Evolutionary conservation across 2,329 filamentous ascomycete species (phyloP), one percentile per base, ranked within the genome.

Genomic region (Aspergillus ruber): DNA sequence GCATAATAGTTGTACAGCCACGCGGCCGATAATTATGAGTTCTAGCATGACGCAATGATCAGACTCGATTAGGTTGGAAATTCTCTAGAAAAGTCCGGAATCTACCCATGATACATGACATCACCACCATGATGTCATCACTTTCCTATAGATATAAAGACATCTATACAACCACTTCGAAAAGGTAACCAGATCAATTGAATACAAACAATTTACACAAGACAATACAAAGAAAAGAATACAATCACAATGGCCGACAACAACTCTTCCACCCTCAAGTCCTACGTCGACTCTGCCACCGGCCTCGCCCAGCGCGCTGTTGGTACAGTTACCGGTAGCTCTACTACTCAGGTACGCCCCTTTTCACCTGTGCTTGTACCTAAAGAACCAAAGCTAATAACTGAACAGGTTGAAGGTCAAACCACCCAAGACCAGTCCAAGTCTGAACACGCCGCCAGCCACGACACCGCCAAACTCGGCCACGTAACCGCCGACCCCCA

Each of bases 241-340:
- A 43, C 42, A 38, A 43, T 33, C 50, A 57, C 21, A 27, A 65
- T 65, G 63, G 59, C 63, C 52, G 57, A 57, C 52, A 48, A 52
- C 43, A 60, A 59, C 72, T 66, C 85, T 57, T 94, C 88, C 53
- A 93, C 90, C 54, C 78, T 90, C 63, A 81, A 91, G 77, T 86
- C 87, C 48, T 84, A 84, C 72, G 64, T 88, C 58, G 85, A 90
- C 77, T 79, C 80, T 12, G 86, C 86, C 60, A 78, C 82, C 33
- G 88, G 87, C 56, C 75, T 83, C 46, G 80, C 84, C 45, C 88
- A 95, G 71, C 85, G 78, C 52, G 82, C 78, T 43, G 59, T 93
- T 43, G 88, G 88, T 54, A 79, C 74, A 52, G 51, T 95, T 47
- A 90, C 86, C 8, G 90, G 89, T 59, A 88, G 73, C 74, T 76